phyloP scores from a whole-genome alignment of 805 yeast species.

The Ogataea philodendri region DNA sequence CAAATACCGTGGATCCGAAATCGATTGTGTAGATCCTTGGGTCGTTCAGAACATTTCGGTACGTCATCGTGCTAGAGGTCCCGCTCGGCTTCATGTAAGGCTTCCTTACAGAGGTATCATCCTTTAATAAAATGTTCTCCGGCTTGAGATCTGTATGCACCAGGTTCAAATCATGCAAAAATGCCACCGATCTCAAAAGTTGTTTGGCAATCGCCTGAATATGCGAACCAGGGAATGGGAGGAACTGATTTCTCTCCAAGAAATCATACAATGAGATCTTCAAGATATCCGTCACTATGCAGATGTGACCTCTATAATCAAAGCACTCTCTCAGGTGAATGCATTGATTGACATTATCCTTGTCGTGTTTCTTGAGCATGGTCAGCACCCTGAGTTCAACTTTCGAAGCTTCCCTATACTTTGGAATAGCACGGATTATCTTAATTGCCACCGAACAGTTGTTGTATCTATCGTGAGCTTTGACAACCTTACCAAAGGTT shows the following conservation, averaged over 20 bases:
- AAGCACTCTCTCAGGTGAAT: constrained; percentile 85
- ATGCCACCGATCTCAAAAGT: constrained; percentile 78
- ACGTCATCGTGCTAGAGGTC: constrained; percentile 2
- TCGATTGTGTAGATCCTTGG: constrained; percentile 89
- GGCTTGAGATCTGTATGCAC: constrained; percentile 98
- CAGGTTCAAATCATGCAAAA: constrained; percentile 82
- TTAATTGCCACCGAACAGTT: constrained; percentile 79
- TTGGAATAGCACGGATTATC: constrained; percentile 86
- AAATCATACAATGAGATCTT: constrained; percentile 89
- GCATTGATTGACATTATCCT: constrained; percentile 66
- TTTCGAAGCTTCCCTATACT: constrained; percentile 93
- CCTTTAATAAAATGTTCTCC: constrained; percentile 77
- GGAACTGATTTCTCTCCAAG: constrained; percentile 74
- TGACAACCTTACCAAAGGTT: constrained; percentile 86
- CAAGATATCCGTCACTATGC: constrained; percentile 85
- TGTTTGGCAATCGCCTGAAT: constrained; percentile 88
- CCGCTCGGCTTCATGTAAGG: constrained; percentile 31
- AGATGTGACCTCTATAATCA: constrained; percentile 90
- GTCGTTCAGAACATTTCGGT: constrained; percentile 55
- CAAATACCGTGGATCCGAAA: constrained; percentile 94
- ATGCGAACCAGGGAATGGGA: constrained; percentile 93
- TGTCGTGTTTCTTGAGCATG: constrained; percentile 70
- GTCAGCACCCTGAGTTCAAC: constrained; percentile 84
- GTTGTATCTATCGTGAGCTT: constrained; percentile 67
- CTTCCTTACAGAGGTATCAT: constrained; percentile 45